phyloP scores from a whole-genome alignment of 1,284 basidiomycete species.

The Athelia psychrophila region DNA sequence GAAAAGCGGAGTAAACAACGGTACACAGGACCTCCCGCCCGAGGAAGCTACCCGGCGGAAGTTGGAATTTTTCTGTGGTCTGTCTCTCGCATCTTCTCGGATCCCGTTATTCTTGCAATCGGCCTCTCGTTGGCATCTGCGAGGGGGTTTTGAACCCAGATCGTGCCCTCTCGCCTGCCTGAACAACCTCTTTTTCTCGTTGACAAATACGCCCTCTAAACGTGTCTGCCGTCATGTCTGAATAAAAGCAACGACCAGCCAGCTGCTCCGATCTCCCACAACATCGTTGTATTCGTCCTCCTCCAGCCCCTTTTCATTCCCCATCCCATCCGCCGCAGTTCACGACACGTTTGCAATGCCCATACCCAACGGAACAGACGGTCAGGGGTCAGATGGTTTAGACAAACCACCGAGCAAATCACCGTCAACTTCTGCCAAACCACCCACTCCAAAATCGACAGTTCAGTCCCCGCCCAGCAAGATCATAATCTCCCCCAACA shows the following conservation, averaged over 20 bases:
- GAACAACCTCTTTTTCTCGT: slow-evolving; percentile 9
- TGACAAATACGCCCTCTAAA: slow-evolving; percentile 10
- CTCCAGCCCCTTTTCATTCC: slow-evolving; percentile 2
- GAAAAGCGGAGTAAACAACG: neutral
- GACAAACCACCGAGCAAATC: slow-evolving; percentile 49
- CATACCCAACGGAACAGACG: slow-evolving; percentile 45
- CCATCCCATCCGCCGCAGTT: slow-evolving; percentile 4
- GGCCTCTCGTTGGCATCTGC: slow-evolving; percentile 19
- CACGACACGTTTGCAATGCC: slow-evolving; percentile 30
- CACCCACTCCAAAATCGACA: slow-evolving; percentile 5
- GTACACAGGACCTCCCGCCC: neutral
- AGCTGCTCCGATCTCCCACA: slow-evolving; percentile 5
- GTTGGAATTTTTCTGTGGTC: too few relatives aligned
- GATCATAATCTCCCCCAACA: neutral
- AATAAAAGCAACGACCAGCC: slow-evolving; percentile 23
- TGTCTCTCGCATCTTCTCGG: too few relatives aligned
- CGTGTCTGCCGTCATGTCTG: slow-evolving; percentile 31
- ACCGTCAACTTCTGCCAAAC: slow-evolving; percentile 13
- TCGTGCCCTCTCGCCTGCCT: slow-evolving; percentile 20
- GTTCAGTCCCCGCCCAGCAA: neutral
- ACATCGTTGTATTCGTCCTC: neutral
- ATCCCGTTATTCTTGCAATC: neutral
- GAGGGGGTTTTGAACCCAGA: slow-evolving; percentile 26
- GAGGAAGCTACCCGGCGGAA: too few relatives aligned
- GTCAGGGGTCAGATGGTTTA: slow-evolving; percentile 53